These are phyloP conservation scores for Boletus pseudo-olivaceus DNA, from an alignment of 768 basidiomycete species.

Conservation along the genomic window DNA sequence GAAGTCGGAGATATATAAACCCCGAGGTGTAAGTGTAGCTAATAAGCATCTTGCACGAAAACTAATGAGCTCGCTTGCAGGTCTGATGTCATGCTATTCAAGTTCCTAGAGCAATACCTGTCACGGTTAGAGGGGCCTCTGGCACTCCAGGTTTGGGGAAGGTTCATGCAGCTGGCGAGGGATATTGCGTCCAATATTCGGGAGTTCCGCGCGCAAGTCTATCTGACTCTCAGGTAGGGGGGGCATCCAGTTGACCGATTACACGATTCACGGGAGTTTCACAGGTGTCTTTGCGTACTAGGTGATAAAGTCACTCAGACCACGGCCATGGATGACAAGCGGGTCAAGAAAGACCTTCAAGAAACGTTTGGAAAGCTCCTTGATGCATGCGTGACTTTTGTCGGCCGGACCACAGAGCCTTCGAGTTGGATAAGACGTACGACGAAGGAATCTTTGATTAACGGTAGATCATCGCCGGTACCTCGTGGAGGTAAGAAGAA, in stretches of 20 bases:
- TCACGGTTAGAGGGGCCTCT: slow-evolving; percentile 82
- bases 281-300: slow-evolving; percentile 71
- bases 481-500: slow-evolving; percentile 47
- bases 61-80: slow-evolving; percentile 38
- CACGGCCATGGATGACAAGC: slow-evolving; percentile 84
- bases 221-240: slow-evolving; percentile 66
- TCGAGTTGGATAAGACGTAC: slow-evolving; percentile 76
- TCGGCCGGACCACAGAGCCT: slow-evolving; percentile 70
- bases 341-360: slow-evolving; percentile 87
- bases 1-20: slow-evolving; percentile 57
- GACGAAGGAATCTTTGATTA: slow-evolving; percentile 60
- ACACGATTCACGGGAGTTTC: slow-evolving; percentile 8
- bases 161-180: slow-evolving; percentile 72
- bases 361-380: slow-evolving; percentile 85
- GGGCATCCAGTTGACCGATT: background rate
- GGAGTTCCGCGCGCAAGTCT: slow-evolving; percentile 69
- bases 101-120: slow-evolving; percentile 86
- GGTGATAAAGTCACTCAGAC: slow-evolving; percentile 87
- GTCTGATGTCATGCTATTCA: slow-evolving; percentile 68
- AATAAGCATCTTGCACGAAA: background rate
- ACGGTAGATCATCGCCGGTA: slow-evolving; percentile 70
- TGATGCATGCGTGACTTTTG: slow-evolving; percentile 71
- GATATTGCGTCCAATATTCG: slow-evolving; percentile 66
- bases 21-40: slow-evolving; percentile 56
- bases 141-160: slow-evolving; percentile 88